These are phyloP conservation scores for Basidiobolus meristosporus DNA, from an alignment of 371 early-diverging fungal genomes.

Conservation along the genomic window DNA sequence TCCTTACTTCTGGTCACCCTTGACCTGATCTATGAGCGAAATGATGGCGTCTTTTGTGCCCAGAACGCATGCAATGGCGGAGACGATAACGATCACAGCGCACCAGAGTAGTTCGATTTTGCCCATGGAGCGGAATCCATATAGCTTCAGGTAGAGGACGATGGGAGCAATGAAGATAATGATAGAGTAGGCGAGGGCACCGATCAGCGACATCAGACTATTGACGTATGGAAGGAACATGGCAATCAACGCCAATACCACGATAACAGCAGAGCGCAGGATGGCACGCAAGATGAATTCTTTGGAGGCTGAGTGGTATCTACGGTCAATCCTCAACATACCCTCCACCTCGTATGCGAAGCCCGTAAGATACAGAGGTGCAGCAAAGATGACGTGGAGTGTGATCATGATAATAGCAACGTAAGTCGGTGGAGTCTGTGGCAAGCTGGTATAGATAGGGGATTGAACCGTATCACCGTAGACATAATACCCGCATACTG, in stretches of 20 bases:
- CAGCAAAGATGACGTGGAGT: slow-evolving; percentile 61
- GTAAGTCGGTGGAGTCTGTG: slow-evolving; percentile 31
- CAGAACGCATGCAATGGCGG: slow-evolving; percentile 48
- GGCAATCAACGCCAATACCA: slow-evolving; percentile 29
- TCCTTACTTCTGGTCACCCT: background rate
- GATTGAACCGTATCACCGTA: slow-evolving; percentile 47
- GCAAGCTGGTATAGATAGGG: slow-evolving; percentile 57
- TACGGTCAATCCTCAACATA: slow-evolving; percentile 1
- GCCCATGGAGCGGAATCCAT: slow-evolving; percentile 34
- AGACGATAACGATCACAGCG: slow-evolving; percentile 29
- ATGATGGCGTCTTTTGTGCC: slow-evolving; percentile 54
- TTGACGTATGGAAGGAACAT: slow-evolving; percentile 59
- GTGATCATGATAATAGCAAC: slow-evolving; percentile 58
- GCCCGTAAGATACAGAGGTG: slow-evolving; percentile 62
- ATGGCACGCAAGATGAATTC: slow-evolving; percentile 32
- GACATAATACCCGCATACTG: slow-evolving; percentile 57
- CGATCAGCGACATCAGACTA: slow-evolving; percentile 63
- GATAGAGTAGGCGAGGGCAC: slow-evolving; percentile 54
- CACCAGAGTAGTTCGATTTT: slow-evolving; percentile 32
- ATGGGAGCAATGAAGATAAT: slow-evolving; percentile 73
- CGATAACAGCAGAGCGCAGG: slow-evolving; percentile 27
- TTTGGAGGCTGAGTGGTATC: slow-evolving; percentile 10
- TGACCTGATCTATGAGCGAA: slow-evolving; percentile 17
- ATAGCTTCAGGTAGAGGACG: slow-evolving; percentile 55
- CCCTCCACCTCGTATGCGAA: slow-evolving; percentile 17